phyloP scores from a whole-genome alignment of 1,284 basidiomycete species.

The Ganoderma multipileum region DNA sequence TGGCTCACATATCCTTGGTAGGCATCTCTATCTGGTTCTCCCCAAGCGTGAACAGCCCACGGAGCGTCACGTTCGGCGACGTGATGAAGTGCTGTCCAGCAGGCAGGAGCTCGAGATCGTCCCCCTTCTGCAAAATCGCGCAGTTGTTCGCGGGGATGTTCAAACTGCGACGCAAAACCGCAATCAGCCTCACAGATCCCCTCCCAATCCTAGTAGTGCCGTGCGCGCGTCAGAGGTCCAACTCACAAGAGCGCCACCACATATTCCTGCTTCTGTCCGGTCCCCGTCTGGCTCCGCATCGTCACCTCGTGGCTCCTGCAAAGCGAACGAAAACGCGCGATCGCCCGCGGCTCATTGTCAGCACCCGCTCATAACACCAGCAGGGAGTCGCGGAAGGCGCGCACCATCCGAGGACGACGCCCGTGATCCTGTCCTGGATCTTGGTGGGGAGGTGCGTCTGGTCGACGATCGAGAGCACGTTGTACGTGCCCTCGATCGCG shows the following conservation, averaged over 20 bases:
- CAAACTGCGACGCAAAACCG: conserved; percentile 49
- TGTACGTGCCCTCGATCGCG: conserved; percentile 75
- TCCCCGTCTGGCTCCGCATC: conserved; percentile 66
- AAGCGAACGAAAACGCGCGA: not conserved
- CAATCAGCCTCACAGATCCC: not conserved
- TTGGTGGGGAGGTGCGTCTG: conserved; percentile 74
- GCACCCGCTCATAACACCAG: not conserved
- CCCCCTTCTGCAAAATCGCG: conserved; percentile 80
- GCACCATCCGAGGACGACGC: conserved; percentile 61
- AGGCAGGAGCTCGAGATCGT: conserved; percentile 76
- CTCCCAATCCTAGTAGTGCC: not conserved
- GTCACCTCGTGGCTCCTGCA: conserved; percentile 70
- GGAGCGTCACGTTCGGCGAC: conserved; percentile 79
- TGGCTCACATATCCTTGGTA: conserved; percentile 78
- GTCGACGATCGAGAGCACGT: conserved; percentile 79
- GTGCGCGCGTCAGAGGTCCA: conserved; percentile 6
- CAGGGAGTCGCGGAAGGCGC: conserved; percentile 16
- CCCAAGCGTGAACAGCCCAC: conserved; percentile 78
- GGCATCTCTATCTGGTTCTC: conserved; percentile 86
- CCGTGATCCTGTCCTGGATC: conserved; percentile 69
- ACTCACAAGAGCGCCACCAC: conserved; percentile 78
- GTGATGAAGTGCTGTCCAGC: conserved; percentile 85
- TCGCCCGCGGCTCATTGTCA: not conserved
- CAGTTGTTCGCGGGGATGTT: conserved; percentile 87
- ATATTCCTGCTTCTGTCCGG: conserved; percentile 59